Evolutionary conservation across 139 green algal species (phyloP), one percentile per base, ranked within the genome.

Genomic region (Zygnema circumcarinatum): DNA sequence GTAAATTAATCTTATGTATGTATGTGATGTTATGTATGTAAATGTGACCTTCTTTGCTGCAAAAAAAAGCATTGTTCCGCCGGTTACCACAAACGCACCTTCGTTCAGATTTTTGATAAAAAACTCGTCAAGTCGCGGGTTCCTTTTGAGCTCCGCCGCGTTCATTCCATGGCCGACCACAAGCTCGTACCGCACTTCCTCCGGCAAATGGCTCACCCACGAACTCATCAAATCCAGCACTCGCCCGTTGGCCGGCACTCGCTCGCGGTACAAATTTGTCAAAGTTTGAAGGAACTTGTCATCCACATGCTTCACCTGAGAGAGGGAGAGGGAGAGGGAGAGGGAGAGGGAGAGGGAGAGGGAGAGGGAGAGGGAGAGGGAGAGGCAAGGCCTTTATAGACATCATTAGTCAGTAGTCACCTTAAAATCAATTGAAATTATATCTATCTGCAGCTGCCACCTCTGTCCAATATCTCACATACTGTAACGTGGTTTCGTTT

Each of bases 131-230:
- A 98, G 92, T 11, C 76, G 88, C 0, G 53, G 68, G 90, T 98
- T 98, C 7, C 81, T 74, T 1, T 67, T 82, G 81, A 98, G 92
- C 92, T 98, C 95, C 1, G 88, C 85, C 0, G 94, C 94, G 67
- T 97, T 98, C 91, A 98, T 92, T n/a, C 95, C 95, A 84, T 98
- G 96, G 21, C 95, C 95, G 1, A 96, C 83, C 20, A 98, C 94
- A 69, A 91, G 41, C 0, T 32, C 31, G 82, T 97, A 97, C 1
- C 87, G 56, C 0, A 91, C 69, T 2, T 96, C 94, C 0, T 78
- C 22, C 3, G 96, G 96, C 67, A 98, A 89, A 87, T 98, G 96
- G 21, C 68, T 93, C 3, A 97, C 94, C 94, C 94, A 97, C 79
- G 84, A 94, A 90, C 89, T 86, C 54, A 85, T 90, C 38, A 93